A percentile compares a stretch with the other conserved stretches of the same genome.
Evolutionary conservation across 495 filamentous ascomycete genomes (phyloP).

Genomic region (Neurospora hispaniola): DNA sequence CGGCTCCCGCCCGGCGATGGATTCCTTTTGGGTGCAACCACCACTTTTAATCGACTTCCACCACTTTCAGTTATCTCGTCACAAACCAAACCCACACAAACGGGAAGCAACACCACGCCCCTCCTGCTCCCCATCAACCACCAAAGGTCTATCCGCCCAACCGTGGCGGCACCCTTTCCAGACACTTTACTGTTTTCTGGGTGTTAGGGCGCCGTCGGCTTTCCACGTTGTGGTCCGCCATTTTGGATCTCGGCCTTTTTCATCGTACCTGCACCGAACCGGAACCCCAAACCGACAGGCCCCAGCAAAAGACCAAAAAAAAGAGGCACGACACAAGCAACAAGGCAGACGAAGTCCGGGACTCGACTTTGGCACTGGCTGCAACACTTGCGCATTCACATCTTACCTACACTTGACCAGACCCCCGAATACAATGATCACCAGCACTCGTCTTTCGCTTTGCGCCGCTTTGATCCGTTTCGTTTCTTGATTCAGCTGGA

Average conservation of each 20-base stretch:
- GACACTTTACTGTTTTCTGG: neutral
- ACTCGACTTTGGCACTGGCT: neutral
- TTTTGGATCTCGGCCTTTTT: neutral
- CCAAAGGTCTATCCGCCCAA: constrained; percentile 5
- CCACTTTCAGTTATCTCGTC: neutral
- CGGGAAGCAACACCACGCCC: constrained; percentile 1
- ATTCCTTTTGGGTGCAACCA: neutral
- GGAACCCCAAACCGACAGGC: neutral
- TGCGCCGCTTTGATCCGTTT: constrained; percentile 39
- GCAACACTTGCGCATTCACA: neutral
- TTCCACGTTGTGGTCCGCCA: neutral
- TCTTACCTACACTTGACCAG: constrained; percentile 13
- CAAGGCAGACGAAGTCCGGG: neutral
- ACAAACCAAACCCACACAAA: neutral
- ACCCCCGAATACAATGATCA: constrained; percentile 35
- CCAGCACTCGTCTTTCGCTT: constrained; percentile 34
- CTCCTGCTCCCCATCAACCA: neutral
- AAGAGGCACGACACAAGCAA: neutral
- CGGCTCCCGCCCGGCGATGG: neutral
- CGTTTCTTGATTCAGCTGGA: constrained; percentile 31
- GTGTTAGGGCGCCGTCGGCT: neutral
- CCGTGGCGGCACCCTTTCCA: neutral
- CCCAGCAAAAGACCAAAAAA: neutral
- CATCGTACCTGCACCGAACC: neutral
- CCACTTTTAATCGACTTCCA: neutral